Percentiles rank a stretch among this genome's conserved stretches.
phyloP scores from a whole-genome alignment of 306 rosid species.

The Phaseolus lunatus region DNA sequence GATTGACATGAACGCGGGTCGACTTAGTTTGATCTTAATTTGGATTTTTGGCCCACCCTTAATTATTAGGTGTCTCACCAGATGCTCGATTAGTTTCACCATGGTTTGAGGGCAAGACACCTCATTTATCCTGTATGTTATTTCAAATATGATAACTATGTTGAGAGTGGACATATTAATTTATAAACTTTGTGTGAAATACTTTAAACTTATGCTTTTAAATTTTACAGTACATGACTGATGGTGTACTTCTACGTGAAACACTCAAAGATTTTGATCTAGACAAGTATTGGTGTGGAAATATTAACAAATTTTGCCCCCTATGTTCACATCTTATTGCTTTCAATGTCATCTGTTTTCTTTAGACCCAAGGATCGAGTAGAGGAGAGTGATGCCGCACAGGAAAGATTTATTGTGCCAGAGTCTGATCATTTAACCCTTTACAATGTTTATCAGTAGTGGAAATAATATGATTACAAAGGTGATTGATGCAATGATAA shows the following conservation, averaged over 20 bases:
- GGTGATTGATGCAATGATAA: conserved; percentile 99
- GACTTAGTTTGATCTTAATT: no score
- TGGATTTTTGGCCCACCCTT: no score
- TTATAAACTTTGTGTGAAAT: conserved; percentile 11
- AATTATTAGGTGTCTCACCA: conserved; percentile 95
- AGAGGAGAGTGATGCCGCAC: conserved; percentile 98
- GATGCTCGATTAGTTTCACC: conserved; percentile 97
- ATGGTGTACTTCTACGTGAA: conserved; percentile 97
- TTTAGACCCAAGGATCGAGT: conserved; percentile 94
- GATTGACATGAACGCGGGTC: no score
- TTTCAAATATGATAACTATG: conserved; percentile 25
- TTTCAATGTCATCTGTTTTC: conserved; percentile 96
- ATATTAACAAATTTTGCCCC: conserved; percentile 23
- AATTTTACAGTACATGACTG: conserved; percentile 91
- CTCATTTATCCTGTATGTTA: conserved; percentile 69
- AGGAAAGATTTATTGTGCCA: conserved; percentile 87
- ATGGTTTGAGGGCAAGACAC: conserved; percentile 87
- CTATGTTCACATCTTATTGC: conserved; percentile 51
- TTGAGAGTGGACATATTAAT: no score
- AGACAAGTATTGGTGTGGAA: conserved; percentile 86
- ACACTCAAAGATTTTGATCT: conserved; percentile 95
- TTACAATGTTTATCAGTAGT: conserved; percentile 91
- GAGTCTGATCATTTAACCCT: conserved; percentile 94
- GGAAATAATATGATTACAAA: conserved; percentile 93
- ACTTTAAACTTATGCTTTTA: conserved; percentile 41